Evolutionary conservation across 2,329 filamentous ascomycete species (phyloP).

Genomic region (Tolypocladium sp.): DNA sequence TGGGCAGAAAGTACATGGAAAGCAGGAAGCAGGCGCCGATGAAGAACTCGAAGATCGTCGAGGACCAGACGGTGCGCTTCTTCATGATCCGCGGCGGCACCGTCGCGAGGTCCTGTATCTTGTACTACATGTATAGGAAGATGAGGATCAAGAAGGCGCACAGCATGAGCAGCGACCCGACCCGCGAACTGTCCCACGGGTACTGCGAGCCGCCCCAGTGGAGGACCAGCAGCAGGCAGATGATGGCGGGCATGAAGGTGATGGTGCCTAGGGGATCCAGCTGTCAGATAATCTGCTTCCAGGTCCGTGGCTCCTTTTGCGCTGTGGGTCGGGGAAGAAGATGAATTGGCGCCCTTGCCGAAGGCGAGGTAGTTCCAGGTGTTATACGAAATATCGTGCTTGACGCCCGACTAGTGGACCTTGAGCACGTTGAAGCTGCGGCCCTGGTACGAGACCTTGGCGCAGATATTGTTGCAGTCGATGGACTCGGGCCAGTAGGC

Average conservation of each 20-base stretch:
- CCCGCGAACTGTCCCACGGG: slow-evolving; percentile 12
- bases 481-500: slow-evolving; percentile 49
- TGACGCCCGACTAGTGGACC: slow-evolving; percentile 46
- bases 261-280: slow-evolving; percentile 20
- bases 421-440: slow-evolving; percentile 47
- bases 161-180: slow-evolving; percentile 20
- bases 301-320: slow-evolving; percentile 14
- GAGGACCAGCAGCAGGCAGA: slow-evolving; percentile 39
- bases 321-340: slow-evolving; percentile 14
- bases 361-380: slow-evolving; percentile 51
- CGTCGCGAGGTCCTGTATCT: slow-evolving; percentile 30
- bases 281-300: slow-evolving; percentile 13
- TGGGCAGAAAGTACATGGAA: slow-evolving; percentile 29
- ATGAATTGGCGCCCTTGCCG: slow-evolving; percentile 33
- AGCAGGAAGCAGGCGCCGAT: slow-evolving; percentile 24
- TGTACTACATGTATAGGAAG: slow-evolving; percentile 29
- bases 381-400: slow-evolving; percentile 51
- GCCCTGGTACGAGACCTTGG: slow-evolving; percentile 39
- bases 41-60: slow-evolving; percentile 25
- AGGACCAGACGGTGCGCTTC: slow-evolving; percentile 28
- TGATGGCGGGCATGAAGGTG: slow-evolving; percentile 24
- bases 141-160: slow-evolving; percentile 19
- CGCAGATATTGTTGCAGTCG: slow-evolving; percentile 47
- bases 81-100: slow-evolving; percentile 31
- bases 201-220: slow-evolving; percentile 35